Evolutionary conservation across 2,329 filamentous ascomycete species (phyloP), one percentile per base, ranked within the genome.

Genomic region (Neopestalotiopsis sp.): DNA sequence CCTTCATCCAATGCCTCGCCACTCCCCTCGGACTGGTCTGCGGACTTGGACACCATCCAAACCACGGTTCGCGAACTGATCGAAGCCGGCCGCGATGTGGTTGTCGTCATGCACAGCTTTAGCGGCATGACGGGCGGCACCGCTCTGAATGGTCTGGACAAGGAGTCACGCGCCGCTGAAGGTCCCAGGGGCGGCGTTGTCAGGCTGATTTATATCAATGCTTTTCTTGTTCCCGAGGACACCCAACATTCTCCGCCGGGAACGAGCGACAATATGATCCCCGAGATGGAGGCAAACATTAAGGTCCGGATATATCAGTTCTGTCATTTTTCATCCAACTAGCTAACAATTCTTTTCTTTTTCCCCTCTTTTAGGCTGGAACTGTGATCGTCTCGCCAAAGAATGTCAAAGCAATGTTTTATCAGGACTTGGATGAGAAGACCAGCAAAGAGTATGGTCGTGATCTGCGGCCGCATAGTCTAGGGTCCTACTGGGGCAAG

Each of bases 111-210:
- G 32, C 74, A 76, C n/a, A 75, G 72, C 49, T 74, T 74, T 58
- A 74, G 74, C 20, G 74, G 73, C 6, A 70, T 74, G 70, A 75
- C 72, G 17, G 74, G 67, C 14, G 74, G 74, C 4, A 75, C 72
- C 1, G 71, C 72, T 1, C 66, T 76, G 1, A 68, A 75, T 6
- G 71, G 72, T n/a, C 66, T 76, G 3, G 74, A 72, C 62, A 75
- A 75, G 67, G 42, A 71, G 17, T 34, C 70, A 0, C 68, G 71
- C 42, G 13, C 34, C 3, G 40, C 70, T 0, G 69, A 68, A 14
- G 70, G 70, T 2, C 52, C 67, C 5, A 71, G 69, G 52, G 73
- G 74, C 4, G 74, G 73, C n/a, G 71, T 75, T 9, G 67, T 74
- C 4, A 69, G 72, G 57, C 65, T 75, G 20, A 67, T 76, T 12